phyloP scores from a whole-genome alignment of 2,329 filamentous ascomycete species.

The Beauveria asiatica region DNA sequence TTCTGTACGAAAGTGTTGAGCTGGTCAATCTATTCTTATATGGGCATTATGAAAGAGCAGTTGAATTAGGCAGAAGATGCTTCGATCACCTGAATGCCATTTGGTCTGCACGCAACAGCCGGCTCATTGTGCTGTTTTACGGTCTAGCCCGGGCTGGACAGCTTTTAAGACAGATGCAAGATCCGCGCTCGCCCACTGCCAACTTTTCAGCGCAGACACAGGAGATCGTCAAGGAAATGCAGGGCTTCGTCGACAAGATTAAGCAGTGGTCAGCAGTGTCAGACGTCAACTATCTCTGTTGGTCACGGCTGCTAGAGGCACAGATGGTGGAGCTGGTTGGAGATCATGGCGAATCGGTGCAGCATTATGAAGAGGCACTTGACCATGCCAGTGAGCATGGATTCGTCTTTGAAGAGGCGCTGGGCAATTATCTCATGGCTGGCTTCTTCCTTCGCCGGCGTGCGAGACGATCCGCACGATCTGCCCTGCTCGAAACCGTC shows the following conservation, averaged over 20 bases:
- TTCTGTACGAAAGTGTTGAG: conserved; percentile 61
- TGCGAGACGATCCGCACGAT: conserved; percentile 58
- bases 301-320: conserved; percentile 60
- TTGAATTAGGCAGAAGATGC: conserved; percentile 46
- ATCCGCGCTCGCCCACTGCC: conserved; percentile 35
- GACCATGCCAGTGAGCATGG: conserved; percentile 62
- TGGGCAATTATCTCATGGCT: conserved; percentile 66
- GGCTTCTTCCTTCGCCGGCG: conserved; percentile 59
- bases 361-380: conserved; percentile 59
- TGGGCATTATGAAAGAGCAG: conserved; percentile 51
- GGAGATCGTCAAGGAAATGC: conserved; percentile 44
- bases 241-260: conserved; percentile 49
- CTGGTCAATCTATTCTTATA: conserved; percentile 55
- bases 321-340: conserved; percentile 56
- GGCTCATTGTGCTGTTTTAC: conserved; percentile 51
- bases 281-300: conserved; percentile 62
- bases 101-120: conserved; percentile 52
- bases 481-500: conserved; percentile 59
- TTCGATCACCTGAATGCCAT: conserved; percentile 39
- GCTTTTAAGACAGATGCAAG: conserved; percentile 40
- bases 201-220: conserved; percentile 35
- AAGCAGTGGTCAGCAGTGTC: conserved; percentile 56
- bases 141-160: conserved; percentile 47
- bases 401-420: conserved; percentile 62
- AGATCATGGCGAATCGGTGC: conserved; percentile 50